phyloP scores from a whole-genome alignment of 352 stramenopile genomes.

The Globisporangium irregulare region DNA sequence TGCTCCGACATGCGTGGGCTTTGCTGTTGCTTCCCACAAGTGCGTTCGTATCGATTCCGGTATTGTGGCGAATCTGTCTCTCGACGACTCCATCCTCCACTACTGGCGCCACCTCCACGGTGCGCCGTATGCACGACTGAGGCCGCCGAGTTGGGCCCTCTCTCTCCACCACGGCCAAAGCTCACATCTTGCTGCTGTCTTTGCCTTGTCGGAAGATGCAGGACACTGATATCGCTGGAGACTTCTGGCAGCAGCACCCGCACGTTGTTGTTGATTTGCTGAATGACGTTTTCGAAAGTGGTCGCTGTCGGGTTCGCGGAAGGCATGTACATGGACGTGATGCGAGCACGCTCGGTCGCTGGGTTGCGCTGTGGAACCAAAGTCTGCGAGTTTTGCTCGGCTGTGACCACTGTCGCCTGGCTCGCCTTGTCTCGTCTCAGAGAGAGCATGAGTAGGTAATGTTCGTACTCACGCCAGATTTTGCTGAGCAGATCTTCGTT shows the following conservation, averaged over 20 bases:
- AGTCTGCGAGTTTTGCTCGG: constrained; percentile 45
- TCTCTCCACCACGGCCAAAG: neutral
- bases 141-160: neutral
- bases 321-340: constrained; percentile 48
- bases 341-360: constrained; percentile 49
- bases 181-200: neutral
- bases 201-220: constrained; percentile 1
- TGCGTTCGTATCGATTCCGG: constrained; percentile 8
- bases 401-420: constrained; percentile 51
- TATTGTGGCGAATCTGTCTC: neutral
- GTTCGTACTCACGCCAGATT: constrained; percentile 61
- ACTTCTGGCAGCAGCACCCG: constrained; percentile 48
- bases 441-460: constrained; percentile 58
- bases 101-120: neutral
- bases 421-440: constrained; percentile 49
- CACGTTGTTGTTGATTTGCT: constrained; percentile 59
- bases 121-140: constrained; percentile 9
- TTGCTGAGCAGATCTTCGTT: constrained; percentile 54
- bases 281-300: constrained; percentile 37
- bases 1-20: neutral
- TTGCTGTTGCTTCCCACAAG: constrained; percentile 7
- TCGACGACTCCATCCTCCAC: neutral
- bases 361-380: constrained; percentile 65
- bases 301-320: constrained; percentile 22
- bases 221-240: constrained; percentile 23